Conservation (phyloP, 371 early-diverging fungal species). For the Mucor sp. region DNA sequence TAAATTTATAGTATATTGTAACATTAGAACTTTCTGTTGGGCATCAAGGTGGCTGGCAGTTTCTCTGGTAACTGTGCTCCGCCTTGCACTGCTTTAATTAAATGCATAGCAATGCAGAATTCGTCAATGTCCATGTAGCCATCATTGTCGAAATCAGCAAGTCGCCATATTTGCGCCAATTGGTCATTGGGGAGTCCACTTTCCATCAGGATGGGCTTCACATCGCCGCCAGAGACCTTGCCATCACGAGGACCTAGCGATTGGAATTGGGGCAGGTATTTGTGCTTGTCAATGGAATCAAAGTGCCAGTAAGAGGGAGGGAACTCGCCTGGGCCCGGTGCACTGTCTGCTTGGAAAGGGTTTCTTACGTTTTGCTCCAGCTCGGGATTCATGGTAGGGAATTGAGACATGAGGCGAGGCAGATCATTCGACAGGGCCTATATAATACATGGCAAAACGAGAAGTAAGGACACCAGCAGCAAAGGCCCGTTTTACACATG, state of each 20-base stretch:
- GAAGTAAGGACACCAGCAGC: too few relatives aligned
- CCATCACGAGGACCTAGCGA: slow-evolving; percentile 62
- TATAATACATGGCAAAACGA: not conserved
- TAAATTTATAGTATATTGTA: not conserved
- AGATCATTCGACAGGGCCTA: slow-evolving; percentile 63
- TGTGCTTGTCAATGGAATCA: slow-evolving; percentile 52
- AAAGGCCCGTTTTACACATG: too few relatives aligned
- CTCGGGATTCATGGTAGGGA: slow-evolving; percentile 59
- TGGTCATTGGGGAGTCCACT: slow-evolving; percentile 59
- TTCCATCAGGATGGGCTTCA: slow-evolving; percentile 63
- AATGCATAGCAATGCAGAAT: slow-evolving; percentile 71
- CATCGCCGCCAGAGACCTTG: slow-evolving; percentile 57
- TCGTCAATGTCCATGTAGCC: slow-evolving; percentile 74
- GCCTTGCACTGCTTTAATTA: slow-evolving; percentile 51
- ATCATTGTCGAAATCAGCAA: slow-evolving; percentile 72
- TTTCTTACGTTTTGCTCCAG: slow-evolving; percentile 51
- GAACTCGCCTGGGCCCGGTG: slow-evolving; percentile 37
- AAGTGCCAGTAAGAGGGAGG: slow-evolving; percentile 65
- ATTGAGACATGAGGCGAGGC: slow-evolving; percentile 66
- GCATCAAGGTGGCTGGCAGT: slow-evolving; percentile 53
- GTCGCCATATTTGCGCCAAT: slow-evolving; percentile 69
- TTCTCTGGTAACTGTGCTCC: slow-evolving; percentile 61
- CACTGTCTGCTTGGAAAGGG: slow-evolving; percentile 47
- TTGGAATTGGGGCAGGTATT: slow-evolving; percentile 50
- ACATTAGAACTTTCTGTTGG: slow-evolving; percentile 42